A percentile compares a stretch with the other conserved stretches of the same genome.
phyloP scores from a whole-genome alignment of 495 filamentous ascomycete species.

The Aspergillus diversus region DNA sequence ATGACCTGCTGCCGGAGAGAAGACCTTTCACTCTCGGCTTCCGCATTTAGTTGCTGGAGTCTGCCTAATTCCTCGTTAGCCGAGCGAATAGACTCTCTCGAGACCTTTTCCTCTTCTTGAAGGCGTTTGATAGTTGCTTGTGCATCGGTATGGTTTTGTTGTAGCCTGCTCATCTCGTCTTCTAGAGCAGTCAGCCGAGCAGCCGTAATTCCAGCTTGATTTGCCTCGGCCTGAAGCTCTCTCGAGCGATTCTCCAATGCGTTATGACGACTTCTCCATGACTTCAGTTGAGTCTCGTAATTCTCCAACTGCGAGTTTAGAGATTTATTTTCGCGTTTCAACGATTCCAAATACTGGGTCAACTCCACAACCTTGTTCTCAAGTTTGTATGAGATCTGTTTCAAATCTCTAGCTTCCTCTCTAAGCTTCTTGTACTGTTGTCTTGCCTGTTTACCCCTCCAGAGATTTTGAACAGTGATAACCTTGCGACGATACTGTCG shows the following conservation, averaged over 20 bases:
- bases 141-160: slow-evolving; percentile 83
- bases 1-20: slow-evolving; percentile 82
- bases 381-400: slow-evolving; percentile 98
- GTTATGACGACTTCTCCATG: slow-evolving; percentile 89
- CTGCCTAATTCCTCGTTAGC: slow-evolving; percentile 78
- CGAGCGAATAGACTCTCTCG: slow-evolving; percentile 75
- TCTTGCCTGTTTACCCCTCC: slow-evolving; percentile 84
- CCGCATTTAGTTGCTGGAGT: slow-evolving; percentile 67
- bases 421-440: slow-evolving; percentile 84
- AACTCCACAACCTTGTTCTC: slow-evolving; percentile 99
- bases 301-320: slow-evolving; percentile 89
- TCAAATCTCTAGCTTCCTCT: slow-evolving; percentile 95
- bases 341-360: slow-evolving; percentile 87
- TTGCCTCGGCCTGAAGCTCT: slow-evolving; percentile 94
- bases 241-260: slow-evolving; percentile 87
- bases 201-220: slow-evolving; percentile 93
- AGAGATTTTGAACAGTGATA: slow-evolving; percentile 88
- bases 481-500: slow-evolving; percentile 86
- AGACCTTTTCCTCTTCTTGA: slow-evolving; percentile 84
- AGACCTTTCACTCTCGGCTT: slow-evolving; percentile 80
- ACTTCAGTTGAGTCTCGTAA: slow-evolving; percentile 94
- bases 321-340: slow-evolving; percentile 91
- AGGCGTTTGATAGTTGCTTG: slow-evolving; percentile 86
- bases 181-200: slow-evolving; percentile 88
- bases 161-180: slow-evolving; percentile 90